These are phyloP conservation scores for Phalaenopsis hybrid DNA, from an alignment of 116 monocot species.

Conservation along the genomic window DNA sequence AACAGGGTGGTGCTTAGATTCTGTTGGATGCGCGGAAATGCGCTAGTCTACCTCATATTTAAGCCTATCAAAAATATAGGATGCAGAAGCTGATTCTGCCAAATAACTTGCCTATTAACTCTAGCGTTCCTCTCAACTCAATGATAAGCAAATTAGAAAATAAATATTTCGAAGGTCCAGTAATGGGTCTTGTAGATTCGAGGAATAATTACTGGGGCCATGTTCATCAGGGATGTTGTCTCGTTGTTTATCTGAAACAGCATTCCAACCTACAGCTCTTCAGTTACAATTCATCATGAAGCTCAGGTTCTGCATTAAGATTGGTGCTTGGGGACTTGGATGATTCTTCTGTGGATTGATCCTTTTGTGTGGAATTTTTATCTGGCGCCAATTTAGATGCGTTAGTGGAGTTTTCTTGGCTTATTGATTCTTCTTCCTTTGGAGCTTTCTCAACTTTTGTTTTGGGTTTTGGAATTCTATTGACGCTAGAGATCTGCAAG, in stretches of 20 bases:
- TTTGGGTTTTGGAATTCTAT: constrained; percentile 89
- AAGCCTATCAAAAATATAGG: too few relatives aligned
- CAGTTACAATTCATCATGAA: constrained; percentile 61
- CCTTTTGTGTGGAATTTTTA: constrained; percentile 20
- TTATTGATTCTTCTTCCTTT: constrained; percentile 32
- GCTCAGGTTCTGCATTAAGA: constrained; percentile 20
- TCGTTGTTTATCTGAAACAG: not conserved
- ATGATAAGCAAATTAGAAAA: not conserved
- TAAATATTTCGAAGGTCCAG: not conserved
- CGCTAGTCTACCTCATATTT: too few relatives aligned
- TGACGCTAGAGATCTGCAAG: constrained; percentile 71
- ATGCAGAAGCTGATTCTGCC: not conserved
- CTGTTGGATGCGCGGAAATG: too few relatives aligned
- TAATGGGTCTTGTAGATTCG: not conserved
- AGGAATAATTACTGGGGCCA: not conserved
- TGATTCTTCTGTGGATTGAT: constrained; percentile 21
- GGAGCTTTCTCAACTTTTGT: constrained; percentile 76
- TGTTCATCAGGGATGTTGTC: not conserved
- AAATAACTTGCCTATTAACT: not conserved
- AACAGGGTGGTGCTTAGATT: too few relatives aligned
- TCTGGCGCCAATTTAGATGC: constrained; percentile 12
- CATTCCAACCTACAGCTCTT: not conserved
- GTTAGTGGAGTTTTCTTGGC: constrained; percentile 23
- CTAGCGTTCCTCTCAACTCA: not conserved
- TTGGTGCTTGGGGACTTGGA: constrained; percentile 3